Conservation (phyloP, 2,329 filamentous ascomycete genomes). For the Amesomyces nigricolor region DNA sequence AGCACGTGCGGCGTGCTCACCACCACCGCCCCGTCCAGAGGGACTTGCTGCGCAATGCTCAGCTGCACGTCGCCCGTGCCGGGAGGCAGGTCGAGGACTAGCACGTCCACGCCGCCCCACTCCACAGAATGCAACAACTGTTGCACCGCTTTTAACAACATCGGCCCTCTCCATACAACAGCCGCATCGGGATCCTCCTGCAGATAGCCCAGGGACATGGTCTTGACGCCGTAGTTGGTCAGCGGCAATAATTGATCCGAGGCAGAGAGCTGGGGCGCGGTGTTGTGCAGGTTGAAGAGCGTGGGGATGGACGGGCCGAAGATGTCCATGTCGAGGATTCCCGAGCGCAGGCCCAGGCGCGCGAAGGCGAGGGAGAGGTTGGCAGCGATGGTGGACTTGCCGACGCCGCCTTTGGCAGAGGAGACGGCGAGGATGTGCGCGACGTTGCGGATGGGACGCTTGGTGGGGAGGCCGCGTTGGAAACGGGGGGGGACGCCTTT, state of each 20-base stretch:
- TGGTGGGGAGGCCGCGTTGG: constrained; percentile 75
- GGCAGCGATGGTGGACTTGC: constrained; percentile 85
- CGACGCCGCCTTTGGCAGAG: constrained; percentile 96
- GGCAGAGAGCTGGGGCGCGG: constrained; percentile 67
- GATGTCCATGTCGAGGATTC: constrained; percentile 92
- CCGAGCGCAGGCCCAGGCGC: constrained; percentile 70
- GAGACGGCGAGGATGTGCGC: constrained; percentile 93
- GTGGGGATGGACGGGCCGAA: constrained; percentile 95
- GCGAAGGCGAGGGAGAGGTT: constrained; percentile 88
- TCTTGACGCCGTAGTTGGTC: constrained; percentile 91
- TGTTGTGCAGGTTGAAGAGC: constrained; percentile 70
- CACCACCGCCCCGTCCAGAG: constrained; percentile 81
- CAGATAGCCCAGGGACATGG: constrained; percentile 98
- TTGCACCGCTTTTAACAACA: constrained; percentile 96
- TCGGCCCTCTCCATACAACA: constrained; percentile 90
- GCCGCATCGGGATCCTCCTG: constrained; percentile 70
- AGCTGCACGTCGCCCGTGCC: constrained; percentile 94
- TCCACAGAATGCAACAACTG: constrained; percentile 93
- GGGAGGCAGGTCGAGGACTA: constrained; percentile 86
- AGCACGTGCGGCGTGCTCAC: constrained; percentile 93
- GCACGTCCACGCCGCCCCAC: constrained; percentile 75
- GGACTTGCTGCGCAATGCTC: constrained; percentile 91
- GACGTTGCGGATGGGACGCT: constrained; percentile 75
- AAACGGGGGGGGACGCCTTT: constrained; percentile 69
- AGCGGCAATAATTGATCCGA: constrained; percentile 79